A percentile compares a stretch with the other conserved stretches of the same genome.
Conservation (phyloP, 805 yeast genomes). For the Saccharomyces jurei region DNA sequence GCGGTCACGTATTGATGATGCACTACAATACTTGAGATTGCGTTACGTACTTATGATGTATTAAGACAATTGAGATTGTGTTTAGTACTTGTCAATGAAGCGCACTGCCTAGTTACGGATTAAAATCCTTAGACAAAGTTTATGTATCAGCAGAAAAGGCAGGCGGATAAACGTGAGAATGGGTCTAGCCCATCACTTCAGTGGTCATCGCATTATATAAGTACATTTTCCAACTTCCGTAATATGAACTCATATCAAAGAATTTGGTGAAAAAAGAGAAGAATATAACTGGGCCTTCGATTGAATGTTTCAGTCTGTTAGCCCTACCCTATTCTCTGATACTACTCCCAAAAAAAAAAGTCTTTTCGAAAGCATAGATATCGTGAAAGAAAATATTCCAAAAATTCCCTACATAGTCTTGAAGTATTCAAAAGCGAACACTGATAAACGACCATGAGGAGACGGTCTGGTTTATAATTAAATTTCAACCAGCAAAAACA, state of each 20-base stretch:
- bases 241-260: neutral
- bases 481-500: constrained; percentile 99
- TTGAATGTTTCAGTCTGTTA: neutral
- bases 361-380: neutral
- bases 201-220: neutral
- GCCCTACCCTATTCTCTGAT: neutral
- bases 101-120: neutral
- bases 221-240: neutral
- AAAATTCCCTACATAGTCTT: constrained; percentile 60
- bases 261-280: neutral
- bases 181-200: neutral
- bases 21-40: neutral
- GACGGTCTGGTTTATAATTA: constrained; percentile 88
- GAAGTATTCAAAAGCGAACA: constrained; percentile 38
- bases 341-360: neutral
- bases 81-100: neutral
- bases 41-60: neutral
- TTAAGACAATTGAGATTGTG: neutral
- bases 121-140: neutral
- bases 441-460: constrained; percentile 38
- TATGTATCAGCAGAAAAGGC: neutral
- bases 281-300: neutral
- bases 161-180: neutral
- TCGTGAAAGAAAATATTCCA: constrained; percentile 37
- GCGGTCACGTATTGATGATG: neutral